Percentiles rank a stretch among this genome's conserved stretches.
These are phyloP conservation scores for Carex arenaria DNA, from an alignment of 202 grass and related monocot genomes.

Conservation along the genomic window DNA sequence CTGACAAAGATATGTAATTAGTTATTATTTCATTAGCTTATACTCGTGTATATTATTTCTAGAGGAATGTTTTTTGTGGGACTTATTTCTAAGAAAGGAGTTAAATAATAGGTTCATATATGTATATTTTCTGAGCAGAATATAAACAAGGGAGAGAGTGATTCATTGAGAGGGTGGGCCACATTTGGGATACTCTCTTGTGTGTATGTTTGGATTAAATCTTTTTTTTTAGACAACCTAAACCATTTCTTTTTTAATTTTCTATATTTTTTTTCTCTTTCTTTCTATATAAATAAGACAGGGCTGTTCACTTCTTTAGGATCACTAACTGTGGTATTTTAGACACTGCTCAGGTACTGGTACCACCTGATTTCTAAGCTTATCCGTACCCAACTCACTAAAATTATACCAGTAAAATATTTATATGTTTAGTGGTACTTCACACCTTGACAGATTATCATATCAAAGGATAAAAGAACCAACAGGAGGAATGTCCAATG, in stretches of 20 bases:
- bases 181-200: conserved; percentile 77
- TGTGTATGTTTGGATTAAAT: conserved; percentile 52
- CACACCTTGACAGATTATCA: too few species aligned
- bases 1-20: conserved; percentile 77
- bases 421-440: too few species aligned
- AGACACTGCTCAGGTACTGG: too few species aligned
- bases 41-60: conserved; percentile 2
- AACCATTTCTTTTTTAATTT: background rate
- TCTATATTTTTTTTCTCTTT: conserved; percentile 20
- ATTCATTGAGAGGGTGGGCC: conserved; percentile 64
- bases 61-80: background rate
- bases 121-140: conserved; percentile 35
- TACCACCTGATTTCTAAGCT: too few species aligned
- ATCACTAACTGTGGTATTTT: too few species aligned
- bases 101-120: background rate
- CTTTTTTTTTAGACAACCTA: background rate
- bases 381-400: too few species aligned
- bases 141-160: conserved; percentile 51
- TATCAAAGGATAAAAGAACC: too few species aligned
- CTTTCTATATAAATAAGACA: conserved; percentile 19
- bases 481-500: background rate
- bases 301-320: too few species aligned
- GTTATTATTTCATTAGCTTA: conserved; percentile 30
- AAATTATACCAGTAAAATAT: too few species aligned
- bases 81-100: background rate